Percentiles rank a stretch among this genome's conserved stretches.
phyloP scores from a whole-genome alignment of 768 basidiomycete species.

The Tremella fuciformis region DNA sequence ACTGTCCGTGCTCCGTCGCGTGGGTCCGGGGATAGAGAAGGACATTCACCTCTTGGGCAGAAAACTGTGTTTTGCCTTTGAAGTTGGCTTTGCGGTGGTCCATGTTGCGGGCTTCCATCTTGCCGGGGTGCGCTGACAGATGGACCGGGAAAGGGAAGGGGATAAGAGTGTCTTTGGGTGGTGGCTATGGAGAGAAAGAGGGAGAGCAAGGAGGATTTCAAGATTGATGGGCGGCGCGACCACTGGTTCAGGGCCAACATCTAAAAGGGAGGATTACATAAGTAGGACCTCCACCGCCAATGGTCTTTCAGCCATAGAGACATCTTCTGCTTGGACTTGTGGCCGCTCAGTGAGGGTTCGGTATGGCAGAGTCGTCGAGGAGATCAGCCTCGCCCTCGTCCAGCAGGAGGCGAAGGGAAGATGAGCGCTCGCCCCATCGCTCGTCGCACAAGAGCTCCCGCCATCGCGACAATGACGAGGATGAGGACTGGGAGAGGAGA shows the following conservation, averaged over 20 bases:
- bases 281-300: too few species aligned
- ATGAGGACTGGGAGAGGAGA: background rate
- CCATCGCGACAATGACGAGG: too few species aligned
- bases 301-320: too few species aligned
- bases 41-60: slow-evolving; percentile 49
- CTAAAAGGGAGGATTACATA: too few species aligned
- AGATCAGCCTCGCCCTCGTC: slow-evolving; percentile 8
- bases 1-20: background rate
- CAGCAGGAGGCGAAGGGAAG: slow-evolving; percentile 8
- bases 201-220: background rate
- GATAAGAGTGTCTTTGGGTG: background rate
- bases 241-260: background rate
- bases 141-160: background rate
- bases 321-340: too few species aligned
- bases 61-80: slow-evolving; percentile 53
- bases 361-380: slow-evolving; percentile 5
- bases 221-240: background rate
- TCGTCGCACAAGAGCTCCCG: background rate
- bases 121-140: slow-evolving; percentile 13
- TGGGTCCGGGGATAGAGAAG: background rate
- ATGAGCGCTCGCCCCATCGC: too few species aligned
- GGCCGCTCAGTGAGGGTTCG: too few species aligned
- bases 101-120: slow-evolving; percentile 48
- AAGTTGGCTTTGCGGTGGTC: slow-evolving; percentile 51
- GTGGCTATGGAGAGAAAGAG: background rate